Evolutionary conservation across 345 rosid species (phyloP), one percentile per base, ranked within the genome.

Genomic region (Nephelium lappaceum): DNA sequence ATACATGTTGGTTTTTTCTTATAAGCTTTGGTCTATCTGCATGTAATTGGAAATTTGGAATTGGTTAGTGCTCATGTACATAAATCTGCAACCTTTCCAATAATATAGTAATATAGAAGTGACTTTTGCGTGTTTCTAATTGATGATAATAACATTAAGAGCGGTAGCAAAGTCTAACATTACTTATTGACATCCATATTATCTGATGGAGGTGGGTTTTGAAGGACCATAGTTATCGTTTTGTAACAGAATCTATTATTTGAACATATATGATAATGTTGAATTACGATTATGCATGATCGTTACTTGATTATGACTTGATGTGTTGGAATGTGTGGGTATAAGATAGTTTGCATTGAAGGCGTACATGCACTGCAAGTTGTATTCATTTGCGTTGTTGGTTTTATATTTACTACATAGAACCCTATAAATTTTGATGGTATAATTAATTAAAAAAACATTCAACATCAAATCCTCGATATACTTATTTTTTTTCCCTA

Each of bases 11-110:
- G 38, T 31, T 72, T 72, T 63, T 27, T 27, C 31, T 31, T 57
- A 19, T 21, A 72, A 72, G 65, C 31, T 72, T 31, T 31, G 75
- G 75, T n/a, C 25, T 31, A 69, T 69, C 31, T 42, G 10, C 23
- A 43, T 45, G 14, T 21, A 19, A 19, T 19, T 21, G 16, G 55
- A 69, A 23, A 19, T 8, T 19, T 21, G 16, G 55, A 69, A 23
- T 36, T 8, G 21, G 51, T 69, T 23, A 8, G 43, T 51, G 12
- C 6, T 53, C 43, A 53, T 27, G 31, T 53, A 31, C n/a, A 55
- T 31, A 24, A 15, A 6, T 71, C 53, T 55, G 14, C 75, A 71
- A 36, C 45, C 43, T 53, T 36, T 36, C 18, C 7, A 19, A 55
- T 51, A 5, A 24, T 36, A 71, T 25, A 57, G 11, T 5, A 21